Evolutionary conservation across 202 grass and related monocot species (phyloP).

Genomic region (Dendrocalamus latiflorus): DNA sequence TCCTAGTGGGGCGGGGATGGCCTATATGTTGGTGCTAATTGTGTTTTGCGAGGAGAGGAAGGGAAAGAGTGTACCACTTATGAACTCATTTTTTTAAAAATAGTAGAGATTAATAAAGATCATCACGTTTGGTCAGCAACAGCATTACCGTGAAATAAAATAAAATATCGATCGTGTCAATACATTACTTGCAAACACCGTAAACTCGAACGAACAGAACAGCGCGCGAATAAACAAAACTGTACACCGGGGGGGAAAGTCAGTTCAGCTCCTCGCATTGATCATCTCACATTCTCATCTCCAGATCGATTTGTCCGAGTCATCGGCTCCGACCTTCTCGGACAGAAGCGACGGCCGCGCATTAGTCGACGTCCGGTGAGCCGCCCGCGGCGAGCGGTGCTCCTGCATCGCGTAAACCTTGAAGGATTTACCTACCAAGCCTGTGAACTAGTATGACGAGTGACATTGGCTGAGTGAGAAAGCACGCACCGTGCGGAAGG

Average conservation of each 20-base stretch:
- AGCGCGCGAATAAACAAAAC: slow-evolving; percentile 31
- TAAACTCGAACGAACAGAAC: too few relatives aligned
- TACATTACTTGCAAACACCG: slow-evolving; percentile 12
- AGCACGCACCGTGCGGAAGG: slow-evolving; percentile 51
- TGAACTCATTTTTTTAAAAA: too few relatives aligned
- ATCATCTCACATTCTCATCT: slow-evolving; percentile 45
- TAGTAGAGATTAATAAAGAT: too few relatives aligned
- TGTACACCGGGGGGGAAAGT: slow-evolving; percentile 28
- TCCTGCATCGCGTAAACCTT: slow-evolving; percentile 36
- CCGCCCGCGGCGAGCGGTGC: slow-evolving; percentile 59
- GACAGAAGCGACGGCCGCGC: too few relatives aligned
- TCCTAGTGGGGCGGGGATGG: too few relatives aligned
- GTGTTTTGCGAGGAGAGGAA: too few relatives aligned
- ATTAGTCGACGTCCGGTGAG: slow-evolving; percentile 41
- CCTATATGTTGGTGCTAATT: too few relatives aligned
- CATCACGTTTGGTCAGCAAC: not conserved
- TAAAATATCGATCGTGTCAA: not conserved
- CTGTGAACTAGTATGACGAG: slow-evolving; percentile 9
- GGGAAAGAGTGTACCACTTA: too few relatives aligned
- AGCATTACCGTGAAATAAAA: not conserved
- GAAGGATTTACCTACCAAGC: not conserved
- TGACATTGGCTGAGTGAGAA: not conserved
- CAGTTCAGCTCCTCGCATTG: not conserved
- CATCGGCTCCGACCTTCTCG: slow-evolving; percentile 36
- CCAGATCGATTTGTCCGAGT: slow-evolving; percentile 62